These are phyloP conservation scores for Solanum chilense DNA, from an alignment of 257 asterid species.

Conservation along the genomic window DNA sequence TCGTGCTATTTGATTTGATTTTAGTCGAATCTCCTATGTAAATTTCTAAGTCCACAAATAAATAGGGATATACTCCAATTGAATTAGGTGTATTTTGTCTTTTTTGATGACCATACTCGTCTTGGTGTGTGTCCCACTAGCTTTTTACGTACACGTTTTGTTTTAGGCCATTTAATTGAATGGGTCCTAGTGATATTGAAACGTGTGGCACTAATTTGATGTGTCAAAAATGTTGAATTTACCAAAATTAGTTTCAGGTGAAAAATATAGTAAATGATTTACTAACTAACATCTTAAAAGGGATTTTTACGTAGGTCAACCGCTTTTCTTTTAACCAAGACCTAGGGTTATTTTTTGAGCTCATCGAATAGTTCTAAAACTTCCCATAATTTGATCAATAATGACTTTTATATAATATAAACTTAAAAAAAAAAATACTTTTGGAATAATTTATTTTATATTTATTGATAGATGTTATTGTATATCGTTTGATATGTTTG, in stretches of 20 bases:
- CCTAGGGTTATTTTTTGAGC: not conserved
- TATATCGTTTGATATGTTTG: no score
- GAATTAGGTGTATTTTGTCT: not conserved
- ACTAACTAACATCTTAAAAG: not conserved
- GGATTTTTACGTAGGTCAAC: not conserved
- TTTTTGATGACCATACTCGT: not conserved
- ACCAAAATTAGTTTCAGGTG: not conserved
- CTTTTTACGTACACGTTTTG: not conserved
- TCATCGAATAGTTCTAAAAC: not conserved
- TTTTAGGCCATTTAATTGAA: not conserved
- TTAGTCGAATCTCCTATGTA: fast-evolving
- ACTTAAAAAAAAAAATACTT: no score
- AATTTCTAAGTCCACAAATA: no score
- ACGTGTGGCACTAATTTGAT: not conserved
- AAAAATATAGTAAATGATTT: not conserved
- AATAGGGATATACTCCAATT: not conserved
- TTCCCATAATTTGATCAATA: not conserved
- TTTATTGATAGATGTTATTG: no score
- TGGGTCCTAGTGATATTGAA: not conserved
- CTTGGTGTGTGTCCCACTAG: not conserved
- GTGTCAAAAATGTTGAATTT: not conserved
- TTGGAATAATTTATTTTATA: no score
- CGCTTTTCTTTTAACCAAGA: not conserved
- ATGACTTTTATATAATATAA: not conserved
- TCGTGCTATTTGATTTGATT: fast-evolving